Evolutionary conservation across 371 early-diverging fungal species (phyloP), one percentile per base, ranked within the genome.

Genomic region (Syncephalastrum contaminatum): DNA sequence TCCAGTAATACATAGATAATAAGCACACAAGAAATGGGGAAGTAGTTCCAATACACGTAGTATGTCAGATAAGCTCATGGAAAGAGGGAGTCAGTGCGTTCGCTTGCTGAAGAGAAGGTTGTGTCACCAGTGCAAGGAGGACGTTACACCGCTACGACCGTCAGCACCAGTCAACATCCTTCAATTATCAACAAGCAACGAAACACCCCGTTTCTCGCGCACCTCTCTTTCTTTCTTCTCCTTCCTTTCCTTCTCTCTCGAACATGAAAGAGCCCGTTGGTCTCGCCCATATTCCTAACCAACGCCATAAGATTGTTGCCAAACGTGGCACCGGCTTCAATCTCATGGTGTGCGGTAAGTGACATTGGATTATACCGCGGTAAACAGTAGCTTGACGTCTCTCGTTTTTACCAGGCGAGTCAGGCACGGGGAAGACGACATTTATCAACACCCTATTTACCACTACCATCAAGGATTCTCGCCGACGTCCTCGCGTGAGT

Each of bases 261-360:
- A 2, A 41, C 27, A 45, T n/a, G 51, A 24, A 19, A 24, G 19
- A 40, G 1, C 19, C 10, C 18, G 24, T 97, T 62, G 99, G 99
- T 54, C 90, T 99, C 60, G 94, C 97, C 62, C 95, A 97, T 81
- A 79, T 99, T 63, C 99, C 99, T 54, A 97, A 98, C 84, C 98
- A 98, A 77, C 77, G 87, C 58, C 97, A 97, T 77, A 90, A 90
- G 79, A 96, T 94, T 76, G 92, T 92, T 40, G 91, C 91, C 53
- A 89, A 94, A 63, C 88, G 88, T 60, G 97, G 97, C 25, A 82
- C 91, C 30, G 83, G 89, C 77, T 97, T 95, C 73, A 96, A 96
- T 43, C 66, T 99, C 60, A 93, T 97, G 92, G 95, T 97, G 25
- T 95, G 95, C 53, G 99, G 97, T 87, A 83, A 62, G 85, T 62